Evolutionary conservation across 768 basidiomycete genomes (phyloP).

Genomic region (Pisolithus sp.): DNA sequence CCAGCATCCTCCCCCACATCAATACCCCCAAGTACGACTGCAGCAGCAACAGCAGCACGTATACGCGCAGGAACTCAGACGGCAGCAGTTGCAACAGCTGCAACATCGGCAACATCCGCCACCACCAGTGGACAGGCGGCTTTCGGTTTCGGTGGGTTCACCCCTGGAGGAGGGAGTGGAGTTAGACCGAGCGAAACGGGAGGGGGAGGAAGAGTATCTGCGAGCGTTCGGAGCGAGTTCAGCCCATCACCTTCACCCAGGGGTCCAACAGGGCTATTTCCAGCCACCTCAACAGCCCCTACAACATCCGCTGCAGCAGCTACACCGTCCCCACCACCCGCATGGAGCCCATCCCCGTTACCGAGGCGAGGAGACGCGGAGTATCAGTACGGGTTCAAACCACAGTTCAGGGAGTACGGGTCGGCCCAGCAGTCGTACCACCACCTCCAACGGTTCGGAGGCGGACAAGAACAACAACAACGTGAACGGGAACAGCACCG

Average conservation of each 20-base stretch:
- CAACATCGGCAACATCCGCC: constrained; percentile 32
- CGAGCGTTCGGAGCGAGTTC: constrained; percentile 30
- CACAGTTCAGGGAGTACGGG: not conserved
- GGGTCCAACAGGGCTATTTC: constrained; percentile 21
- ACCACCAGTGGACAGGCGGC: constrained; percentile 29
- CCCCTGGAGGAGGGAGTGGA: no score
- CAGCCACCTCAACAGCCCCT: constrained; percentile 9
- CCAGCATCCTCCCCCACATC: constrained; percentile 17
- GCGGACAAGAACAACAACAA: not conserved
- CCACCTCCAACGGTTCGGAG: no score
- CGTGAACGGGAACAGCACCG: not conserved
- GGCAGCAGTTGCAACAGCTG: constrained; percentile 37
- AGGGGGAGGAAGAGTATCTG: constrained; percentile 31
- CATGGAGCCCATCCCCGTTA: constrained; percentile 31
- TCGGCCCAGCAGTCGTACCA: not conserved
- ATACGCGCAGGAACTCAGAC: constrained; percentile 45
- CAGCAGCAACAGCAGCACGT: constrained; percentile 15
- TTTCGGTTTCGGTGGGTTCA: constrained; percentile 11
- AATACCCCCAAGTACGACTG: not conserved
- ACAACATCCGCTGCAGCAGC: constrained; percentile 6
- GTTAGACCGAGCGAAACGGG: no score
- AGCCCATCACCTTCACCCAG: constrained; percentile 24
- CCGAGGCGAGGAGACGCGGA: constrained; percentile 29
- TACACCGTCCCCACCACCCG: constrained; percentile 20
- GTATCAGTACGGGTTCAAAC: not conserved